Base-by-base conservation (phyloP, 371 early-diverging fungal species). In the Mucor racemosus region DNA sequence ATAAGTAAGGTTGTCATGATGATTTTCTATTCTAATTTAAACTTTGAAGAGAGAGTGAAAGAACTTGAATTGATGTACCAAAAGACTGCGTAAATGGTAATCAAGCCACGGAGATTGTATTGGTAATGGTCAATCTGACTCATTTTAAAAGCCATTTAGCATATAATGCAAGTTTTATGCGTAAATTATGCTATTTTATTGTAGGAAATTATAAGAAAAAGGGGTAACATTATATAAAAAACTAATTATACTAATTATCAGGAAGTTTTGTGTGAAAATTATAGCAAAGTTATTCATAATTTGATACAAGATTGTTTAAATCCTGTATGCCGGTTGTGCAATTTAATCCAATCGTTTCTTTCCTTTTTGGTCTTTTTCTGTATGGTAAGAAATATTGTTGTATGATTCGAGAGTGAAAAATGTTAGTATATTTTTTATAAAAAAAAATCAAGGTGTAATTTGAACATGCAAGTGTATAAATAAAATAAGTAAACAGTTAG, bases 1-100 rank as follows among this genome's bases (percentile, higher is more conserved):
- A 98, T 96, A 71, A 98, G 86, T 46, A 98, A 65, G 17, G 94
- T 92, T 26, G 92, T 82, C 90, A 91, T 91, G 0, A 15, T 33
- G 38, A 6, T 40, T 38, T 21, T 42, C 13, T 26, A 54, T 41
- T 33, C 26, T 17, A 19, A 55, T 33, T 26, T 15, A 55, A 60
- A 35, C 3, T 19, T 26, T 26, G 57, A 58, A 35, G 33, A 67
- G 26, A 50, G 21, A 41, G 46, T 3, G 50, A 61, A 60, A 54
- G 14, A 59, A 34, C 36, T 4, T 17, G 44, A 41, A 6, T 31
- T 15, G 31, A 39, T 21, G 58, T 26, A 26, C 33, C 21, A 34
- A 55, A 46, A 46, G 46, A 46, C 46, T 46, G 46, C 19, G 46
- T 46, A 46, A 19, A 46, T 31, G 53, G 53, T 19, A 19, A 65